phyloP scores from a whole-genome alignment of 352 stramenopile species.

The Phytopythium sindhum region DNA sequence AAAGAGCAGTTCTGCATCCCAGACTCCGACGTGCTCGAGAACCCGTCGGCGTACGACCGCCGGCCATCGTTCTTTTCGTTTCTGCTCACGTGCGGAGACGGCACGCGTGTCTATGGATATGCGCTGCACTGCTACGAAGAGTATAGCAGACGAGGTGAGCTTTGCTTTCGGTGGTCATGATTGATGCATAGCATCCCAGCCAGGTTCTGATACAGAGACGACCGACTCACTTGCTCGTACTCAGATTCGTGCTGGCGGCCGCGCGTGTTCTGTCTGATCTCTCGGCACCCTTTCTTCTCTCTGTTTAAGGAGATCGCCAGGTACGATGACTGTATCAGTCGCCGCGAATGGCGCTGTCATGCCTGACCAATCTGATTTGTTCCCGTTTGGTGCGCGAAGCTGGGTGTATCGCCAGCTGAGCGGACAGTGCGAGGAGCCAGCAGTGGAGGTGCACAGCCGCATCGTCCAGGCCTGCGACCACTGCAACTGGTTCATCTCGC shows the following conservation, averaged over 20 bases:
- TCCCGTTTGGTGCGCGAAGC: constrained; percentile 12
- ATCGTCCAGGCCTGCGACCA: constrained; percentile 41
- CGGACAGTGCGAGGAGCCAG: constrained; percentile 21
- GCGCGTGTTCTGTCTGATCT: constrained; percentile 73
- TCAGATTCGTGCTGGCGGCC: constrained; percentile 37
- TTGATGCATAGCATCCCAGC: background rate
- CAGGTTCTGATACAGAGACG: background rate
- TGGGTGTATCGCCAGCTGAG: constrained; percentile 54
- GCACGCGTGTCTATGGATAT: constrained; percentile 66
- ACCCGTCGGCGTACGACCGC: constrained; percentile 50
- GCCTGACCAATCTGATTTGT: background rate
- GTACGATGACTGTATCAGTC: constrained; percentile 14
- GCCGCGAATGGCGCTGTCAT: background rate
- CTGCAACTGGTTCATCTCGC: constrained; percentile 58
- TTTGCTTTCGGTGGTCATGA: background rate
- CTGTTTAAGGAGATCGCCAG: constrained; percentile 76
- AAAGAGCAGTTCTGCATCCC: constrained; percentile 67
- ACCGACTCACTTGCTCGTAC: background rate
- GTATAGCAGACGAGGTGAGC: constrained; percentile 13
- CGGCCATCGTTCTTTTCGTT: constrained; percentile 80
- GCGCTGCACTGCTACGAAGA: constrained; percentile 59
- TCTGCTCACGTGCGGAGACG: constrained; percentile 70
- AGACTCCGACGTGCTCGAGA: constrained; percentile 36
- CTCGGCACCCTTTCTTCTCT: constrained; percentile 78
- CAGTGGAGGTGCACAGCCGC: constrained; percentile 32